Conservation (phyloP, 176 grass and related monocot species). For the Miscanthus lutarioriparius region DNA sequence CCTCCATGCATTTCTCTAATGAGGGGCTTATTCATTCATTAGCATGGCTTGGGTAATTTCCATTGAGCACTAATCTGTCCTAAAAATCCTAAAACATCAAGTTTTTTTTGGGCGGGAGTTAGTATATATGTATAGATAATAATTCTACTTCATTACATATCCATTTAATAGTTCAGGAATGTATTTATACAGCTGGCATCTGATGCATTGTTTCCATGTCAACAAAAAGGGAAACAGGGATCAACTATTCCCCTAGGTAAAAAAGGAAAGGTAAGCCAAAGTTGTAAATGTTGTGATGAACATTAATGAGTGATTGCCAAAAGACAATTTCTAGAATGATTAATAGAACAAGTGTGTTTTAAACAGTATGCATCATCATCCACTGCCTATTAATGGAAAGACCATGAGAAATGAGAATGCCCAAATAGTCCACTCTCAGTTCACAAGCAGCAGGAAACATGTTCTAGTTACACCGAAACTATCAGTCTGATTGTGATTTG, state of each 20-base stretch:
- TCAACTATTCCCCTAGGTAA: neutral
- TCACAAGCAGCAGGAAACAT: neutral
- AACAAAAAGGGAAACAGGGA: neutral
- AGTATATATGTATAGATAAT: neutral
- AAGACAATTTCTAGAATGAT: constrained; percentile 3
- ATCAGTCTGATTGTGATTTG: constrained; percentile 9
- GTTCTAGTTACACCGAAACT: constrained; percentile 4
- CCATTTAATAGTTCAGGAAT: neutral
- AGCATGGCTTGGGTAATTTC: too few relatives aligned
- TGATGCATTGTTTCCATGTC: neutral
- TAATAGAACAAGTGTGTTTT: neutral
- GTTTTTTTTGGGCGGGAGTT: neutral
- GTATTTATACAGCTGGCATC: neutral
- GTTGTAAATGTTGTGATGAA: neutral
- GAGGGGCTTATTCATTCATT: too few relatives aligned
- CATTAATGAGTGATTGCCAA: neutral
- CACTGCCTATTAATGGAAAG: neutral
- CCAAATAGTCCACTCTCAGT: neutral
- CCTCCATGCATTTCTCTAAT: neutral
- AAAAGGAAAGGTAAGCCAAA: neutral
- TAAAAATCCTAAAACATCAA: neutral
- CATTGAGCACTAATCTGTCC: too few relatives aligned
- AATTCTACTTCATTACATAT: neutral
- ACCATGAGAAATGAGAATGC: neutral
- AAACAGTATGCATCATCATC: neutral